phyloP scores from a whole-genome alignment of 768 basidiomycete species.

The Serendipita sp. region DNA sequence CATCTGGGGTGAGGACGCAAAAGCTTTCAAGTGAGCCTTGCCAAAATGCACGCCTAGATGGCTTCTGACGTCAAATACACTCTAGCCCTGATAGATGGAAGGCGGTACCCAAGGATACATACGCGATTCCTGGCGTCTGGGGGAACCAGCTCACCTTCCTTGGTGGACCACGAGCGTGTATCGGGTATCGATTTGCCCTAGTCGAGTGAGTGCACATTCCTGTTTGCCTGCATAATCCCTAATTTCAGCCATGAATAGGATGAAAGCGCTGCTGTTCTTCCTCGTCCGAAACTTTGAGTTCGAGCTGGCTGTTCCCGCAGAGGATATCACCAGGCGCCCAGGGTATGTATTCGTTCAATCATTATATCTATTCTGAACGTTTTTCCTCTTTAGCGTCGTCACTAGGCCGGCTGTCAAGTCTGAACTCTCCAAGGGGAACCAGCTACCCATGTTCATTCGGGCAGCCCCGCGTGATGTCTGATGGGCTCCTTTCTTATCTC shows the following conservation, averaged over 20 bases:
- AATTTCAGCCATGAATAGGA: background rate
- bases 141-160: constrained; percentile 6
- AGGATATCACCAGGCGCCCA: background rate
- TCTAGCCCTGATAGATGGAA: constrained; percentile 5
- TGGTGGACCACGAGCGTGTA: constrained; percentile 6
- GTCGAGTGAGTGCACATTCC: background rate
- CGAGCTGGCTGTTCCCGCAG: background rate
- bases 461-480: background rate
- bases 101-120: background rate
- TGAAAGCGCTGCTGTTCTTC: background rate
- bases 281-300: constrained; percentile 1
- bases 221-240: background rate
- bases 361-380: background rate
- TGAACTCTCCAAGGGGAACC: background rate
- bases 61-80: too few species aligned
- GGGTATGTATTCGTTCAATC: background rate
- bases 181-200: constrained; percentile 6
- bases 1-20: constrained; percentile 23
- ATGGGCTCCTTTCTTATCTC: background rate
- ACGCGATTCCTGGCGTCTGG: background rate
- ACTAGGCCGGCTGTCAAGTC: background rate
- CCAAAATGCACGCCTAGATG: background rate
- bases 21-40: constrained; percentile 17
- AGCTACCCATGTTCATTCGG: constrained; percentile 8
- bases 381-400: background rate